phyloP scores from a whole-genome alignment of 768 basidiomycete species.

The Leccinum boreale region DNA sequence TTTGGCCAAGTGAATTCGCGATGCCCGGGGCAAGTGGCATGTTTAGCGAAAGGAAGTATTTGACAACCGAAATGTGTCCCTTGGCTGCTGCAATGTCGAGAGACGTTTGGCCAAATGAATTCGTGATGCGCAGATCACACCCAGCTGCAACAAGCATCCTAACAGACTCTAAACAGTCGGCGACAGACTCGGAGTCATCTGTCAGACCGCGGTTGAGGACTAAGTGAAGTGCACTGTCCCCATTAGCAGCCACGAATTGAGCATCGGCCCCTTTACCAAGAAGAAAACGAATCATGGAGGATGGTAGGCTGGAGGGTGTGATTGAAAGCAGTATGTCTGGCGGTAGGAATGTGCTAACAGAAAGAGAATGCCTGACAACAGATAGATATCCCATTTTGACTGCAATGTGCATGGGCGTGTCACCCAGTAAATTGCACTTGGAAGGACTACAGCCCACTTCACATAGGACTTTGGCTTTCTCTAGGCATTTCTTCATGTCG shows the following conservation, averaged over 20 bases:
- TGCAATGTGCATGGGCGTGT: neutral
- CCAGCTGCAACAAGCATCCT: neutral
- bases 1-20: too few relatives aligned
- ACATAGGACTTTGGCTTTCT: too few relatives aligned
- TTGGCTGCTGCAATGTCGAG: neutral
- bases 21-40: too few relatives aligned
- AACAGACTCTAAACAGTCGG: neutral
- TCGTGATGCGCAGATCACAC: neutral
- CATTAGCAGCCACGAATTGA: neutral
- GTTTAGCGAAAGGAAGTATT: too few relatives aligned
- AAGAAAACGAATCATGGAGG: neutral
- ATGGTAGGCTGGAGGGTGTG: neutral
- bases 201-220: neutral
- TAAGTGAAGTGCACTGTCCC: neutral
- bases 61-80: too few relatives aligned
- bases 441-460: neutral
- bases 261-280: neutral
- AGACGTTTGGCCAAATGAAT: neutral
- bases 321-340: neutral
- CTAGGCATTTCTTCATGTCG: too few relatives aligned
- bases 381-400: neutral
- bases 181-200: neutral
- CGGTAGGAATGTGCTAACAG: neutral
- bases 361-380: neutral
- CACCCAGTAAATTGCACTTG: neutral